Base-by-base conservation (phyloP, 1,139 yeast species). In the Pichia kudriavzevii region DNA sequence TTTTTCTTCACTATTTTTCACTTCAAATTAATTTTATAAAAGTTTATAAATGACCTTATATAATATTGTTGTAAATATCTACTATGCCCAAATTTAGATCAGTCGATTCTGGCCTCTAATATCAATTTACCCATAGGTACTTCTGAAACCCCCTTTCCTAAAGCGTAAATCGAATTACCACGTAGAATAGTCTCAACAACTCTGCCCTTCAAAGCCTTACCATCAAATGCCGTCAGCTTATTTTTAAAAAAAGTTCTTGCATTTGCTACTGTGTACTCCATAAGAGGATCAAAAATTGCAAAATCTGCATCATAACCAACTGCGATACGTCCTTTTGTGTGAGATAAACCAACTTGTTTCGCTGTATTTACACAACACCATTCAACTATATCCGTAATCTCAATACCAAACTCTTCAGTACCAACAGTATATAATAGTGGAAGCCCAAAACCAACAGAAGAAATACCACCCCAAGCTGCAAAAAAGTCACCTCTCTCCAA, bases 391-490 rank as follows among this genome's bases (percentile, higher is more conserved):
- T 82, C 85, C 2, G 64, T 60, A 13, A 84, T 56, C 0, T 73
- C 52, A 13, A 79, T 64, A 14, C 74, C 76, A 31, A 48, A 47
- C 3, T 78, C 74, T 12, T 59, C 41, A 36, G 61, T 60, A 7
- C 88, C 87, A 49, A 80, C 87, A 2, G 95, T 82, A 67, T 72
- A 78, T 39, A 88, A 60, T 29, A 87, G 69, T 0, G 94, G 82
- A 36, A 88, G 67, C 0, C 96, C 96, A 34, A 87, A 73, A 0
- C 97, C 97, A 19, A 88, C 93, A 2, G 95, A 82, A 2, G 94
- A 72, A 34, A 88, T 85, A n/a, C 96, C 97, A 31, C 96, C 97
- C 97, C 96, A 88, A 2, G 96, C 95, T 31, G 76, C 72, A 56
- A 85, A 76, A 56, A 87, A 88, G 55, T 88, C 94, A 32, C 96